Percentiles rank a stretch among this genome's conserved stretches.
phyloP scores from a whole-genome alignment of 2,329 filamentous ascomycete genomes.

The Annulohypoxylon truncatum region DNA sequence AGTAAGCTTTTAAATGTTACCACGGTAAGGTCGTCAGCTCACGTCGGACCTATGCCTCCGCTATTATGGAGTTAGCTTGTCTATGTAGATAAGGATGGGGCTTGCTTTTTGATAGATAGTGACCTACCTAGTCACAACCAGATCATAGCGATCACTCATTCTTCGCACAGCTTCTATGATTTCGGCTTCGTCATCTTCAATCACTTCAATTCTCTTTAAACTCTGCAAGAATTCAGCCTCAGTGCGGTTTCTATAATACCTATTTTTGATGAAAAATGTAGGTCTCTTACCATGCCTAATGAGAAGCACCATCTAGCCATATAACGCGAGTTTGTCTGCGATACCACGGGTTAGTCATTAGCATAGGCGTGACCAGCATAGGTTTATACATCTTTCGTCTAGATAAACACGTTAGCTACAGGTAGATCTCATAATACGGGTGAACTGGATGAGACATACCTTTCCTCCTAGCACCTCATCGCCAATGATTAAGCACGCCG shows the following conservation, averaged over 20 bases:
- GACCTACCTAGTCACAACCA: conserved; percentile 83
- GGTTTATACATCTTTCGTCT: conserved; percentile 49
- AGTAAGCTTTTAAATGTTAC: conserved; percentile 34
- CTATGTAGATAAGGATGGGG: background rate
- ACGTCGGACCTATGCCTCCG: conserved; percentile 96
- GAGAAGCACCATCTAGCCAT: conserved; percentile 74
- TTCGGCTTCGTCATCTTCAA: conserved; percentile 89
- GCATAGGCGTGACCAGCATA: conserved; percentile 9
- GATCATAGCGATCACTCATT: conserved; percentile 91
- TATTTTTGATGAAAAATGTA: background rate
- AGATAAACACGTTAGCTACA: conserved; percentile 22
- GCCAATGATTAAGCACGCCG: conserved; percentile 94
- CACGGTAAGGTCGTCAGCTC: conserved; percentile 51
- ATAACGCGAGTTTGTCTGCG: conserved; percentile 71
- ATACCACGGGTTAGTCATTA: conserved; percentile 29
- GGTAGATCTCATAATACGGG: background rate
- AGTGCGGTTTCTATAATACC: background rate
- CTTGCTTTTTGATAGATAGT: background rate
- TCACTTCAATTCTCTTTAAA: conserved; percentile 89
- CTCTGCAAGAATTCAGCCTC: conserved; percentile 56
- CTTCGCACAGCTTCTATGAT: conserved; percentile 88
- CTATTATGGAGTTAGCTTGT: conserved; percentile 53
- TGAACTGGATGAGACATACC: conserved; percentile 60
- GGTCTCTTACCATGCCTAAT: conserved; percentile 65
- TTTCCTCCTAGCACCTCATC: conserved; percentile 96